phyloP scores from a whole-genome alignment of 139 green algal species.

The Asterochloris erici region DNA sequence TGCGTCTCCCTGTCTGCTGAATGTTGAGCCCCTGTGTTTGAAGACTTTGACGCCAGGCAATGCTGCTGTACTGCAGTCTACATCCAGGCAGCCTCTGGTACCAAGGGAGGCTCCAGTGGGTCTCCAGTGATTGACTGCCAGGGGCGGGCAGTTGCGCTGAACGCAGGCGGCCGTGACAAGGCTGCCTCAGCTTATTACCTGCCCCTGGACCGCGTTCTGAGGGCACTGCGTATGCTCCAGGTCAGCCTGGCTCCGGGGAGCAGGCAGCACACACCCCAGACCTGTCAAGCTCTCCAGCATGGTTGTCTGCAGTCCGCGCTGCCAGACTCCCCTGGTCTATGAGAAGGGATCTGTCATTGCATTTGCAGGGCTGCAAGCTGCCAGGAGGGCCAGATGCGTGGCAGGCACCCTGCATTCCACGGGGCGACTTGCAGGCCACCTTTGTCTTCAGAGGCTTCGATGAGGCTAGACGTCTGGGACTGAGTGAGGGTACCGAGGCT shows the following conservation, averaged over 20 bases:
- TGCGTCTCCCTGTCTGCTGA: too few relatives aligned
- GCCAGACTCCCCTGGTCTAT: too few relatives aligned
- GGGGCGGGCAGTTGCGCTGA: conserved; percentile 81
- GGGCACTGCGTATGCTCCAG: conserved; percentile 72
- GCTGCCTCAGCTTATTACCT: conserved; percentile 86
- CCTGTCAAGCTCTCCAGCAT: neutral
- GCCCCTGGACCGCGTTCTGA: conserved; percentile 77
- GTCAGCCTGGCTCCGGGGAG: neutral
- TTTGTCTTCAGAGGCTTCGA: conserved; percentile 94
- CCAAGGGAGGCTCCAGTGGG: conserved; percentile 67
- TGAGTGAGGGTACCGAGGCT: conserved; percentile 71
- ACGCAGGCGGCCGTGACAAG: conserved; percentile 87
- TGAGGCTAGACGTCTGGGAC: conserved; percentile 76
- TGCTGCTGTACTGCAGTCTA: conserved; percentile 45
- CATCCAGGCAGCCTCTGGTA: conserved; percentile 74
- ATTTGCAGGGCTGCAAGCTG: neutral
- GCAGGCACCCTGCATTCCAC: conserved; percentile 39
- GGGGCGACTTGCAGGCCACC: conserved; percentile 74
- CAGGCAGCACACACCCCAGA: neutral
- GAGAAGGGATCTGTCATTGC: neutral
- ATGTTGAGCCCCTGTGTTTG: neutral
- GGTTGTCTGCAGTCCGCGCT: neutral
- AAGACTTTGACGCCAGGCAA: neutral
- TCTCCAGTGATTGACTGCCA: conserved; percentile 79
- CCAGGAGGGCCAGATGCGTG: conserved; percentile 28